These are phyloP conservation scores for Primulina tabacum DNA, from an alignment of 257 asterid genomes.

Conservation along the genomic window DNA sequence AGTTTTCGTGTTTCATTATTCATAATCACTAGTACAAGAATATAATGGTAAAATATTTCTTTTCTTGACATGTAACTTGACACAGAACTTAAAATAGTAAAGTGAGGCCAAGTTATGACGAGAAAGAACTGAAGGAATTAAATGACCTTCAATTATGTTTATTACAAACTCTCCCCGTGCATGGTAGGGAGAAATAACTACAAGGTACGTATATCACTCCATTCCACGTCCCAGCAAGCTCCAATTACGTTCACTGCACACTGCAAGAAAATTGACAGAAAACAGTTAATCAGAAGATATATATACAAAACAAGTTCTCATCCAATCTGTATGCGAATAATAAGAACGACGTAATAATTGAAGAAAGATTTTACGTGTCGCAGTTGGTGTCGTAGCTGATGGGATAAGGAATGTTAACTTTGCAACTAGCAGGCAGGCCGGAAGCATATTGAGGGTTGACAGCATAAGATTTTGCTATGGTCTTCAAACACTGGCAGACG, in stretches of 20 bases:
- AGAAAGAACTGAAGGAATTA: not conserved
- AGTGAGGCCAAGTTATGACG: not conserved
- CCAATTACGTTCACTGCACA: not conserved
- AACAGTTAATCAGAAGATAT: too few species aligned
- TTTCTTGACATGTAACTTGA: too few species aligned
- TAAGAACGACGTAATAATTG: too few species aligned
- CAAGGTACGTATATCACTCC: too few species aligned
- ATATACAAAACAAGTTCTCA: too few species aligned
- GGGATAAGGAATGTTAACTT: conserved; percentile 23
- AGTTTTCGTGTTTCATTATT: not conserved
- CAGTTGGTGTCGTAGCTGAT: conserved; percentile 28
- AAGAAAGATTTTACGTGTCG: conserved; percentile 11
- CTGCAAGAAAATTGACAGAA: not conserved
- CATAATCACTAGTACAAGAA: not conserved
- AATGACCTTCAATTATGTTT: too few species aligned
- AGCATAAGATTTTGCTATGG: conserved; percentile 11
- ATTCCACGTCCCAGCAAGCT: not conserved
- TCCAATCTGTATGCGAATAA: too few species aligned
- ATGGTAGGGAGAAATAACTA: not conserved
- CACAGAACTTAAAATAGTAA: too few species aligned
- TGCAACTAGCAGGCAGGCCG: conserved; percentile 13
- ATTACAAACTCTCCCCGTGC: not conserved
- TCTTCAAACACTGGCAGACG: conserved; percentile 29
- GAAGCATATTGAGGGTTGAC: conserved; percentile 13
- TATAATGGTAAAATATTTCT: too few species aligned